A percentile compares a stretch with the other conserved stretches of the same genome.
Conservation (phyloP, 345 rosid species). For the Salix caprea region DNA sequence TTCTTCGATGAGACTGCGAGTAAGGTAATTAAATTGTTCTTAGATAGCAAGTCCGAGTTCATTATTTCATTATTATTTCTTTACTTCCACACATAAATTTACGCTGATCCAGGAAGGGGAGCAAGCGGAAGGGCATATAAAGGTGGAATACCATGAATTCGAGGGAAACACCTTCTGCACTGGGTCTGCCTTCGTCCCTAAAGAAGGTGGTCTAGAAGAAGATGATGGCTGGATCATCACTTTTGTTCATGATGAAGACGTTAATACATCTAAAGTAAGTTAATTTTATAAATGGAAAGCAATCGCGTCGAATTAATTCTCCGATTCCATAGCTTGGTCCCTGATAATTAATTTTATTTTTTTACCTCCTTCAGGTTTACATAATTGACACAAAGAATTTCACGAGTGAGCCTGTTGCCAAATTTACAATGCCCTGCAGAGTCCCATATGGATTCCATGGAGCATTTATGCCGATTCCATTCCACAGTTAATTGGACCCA, state of each 20-base stretch:
- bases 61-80: neutral
- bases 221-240: constrained; percentile 51
- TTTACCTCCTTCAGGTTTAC: neutral
- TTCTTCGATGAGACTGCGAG: neutral
- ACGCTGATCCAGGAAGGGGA: neutral
- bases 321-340: neutral
- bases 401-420: neutral
- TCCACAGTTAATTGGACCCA: neutral
- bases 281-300: neutral
- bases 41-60: neutral
- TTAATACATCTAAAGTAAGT: constrained; percentile 31
- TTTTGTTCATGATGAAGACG: constrained; percentile 43
- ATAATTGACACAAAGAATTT: constrained; percentile 12
- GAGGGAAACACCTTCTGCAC: constrained; percentile 31
- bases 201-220: constrained; percentile 23
- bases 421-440: neutral
- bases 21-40: neutral
- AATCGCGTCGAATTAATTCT: neutral
- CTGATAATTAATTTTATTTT: neutral
- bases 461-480: neutral
- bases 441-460: constrained; percentile 17
- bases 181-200: constrained; percentile 37
- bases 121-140: constrained; percentile 11
- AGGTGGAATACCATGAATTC: constrained; percentile 39
- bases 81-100: neutral